A percentile compares a stretch with the other conserved stretches of the same genome.
Evolutionary conservation across 352 stramenopile genomes (phyloP).

Genomic region (Phytophthora hybrid): DNA sequence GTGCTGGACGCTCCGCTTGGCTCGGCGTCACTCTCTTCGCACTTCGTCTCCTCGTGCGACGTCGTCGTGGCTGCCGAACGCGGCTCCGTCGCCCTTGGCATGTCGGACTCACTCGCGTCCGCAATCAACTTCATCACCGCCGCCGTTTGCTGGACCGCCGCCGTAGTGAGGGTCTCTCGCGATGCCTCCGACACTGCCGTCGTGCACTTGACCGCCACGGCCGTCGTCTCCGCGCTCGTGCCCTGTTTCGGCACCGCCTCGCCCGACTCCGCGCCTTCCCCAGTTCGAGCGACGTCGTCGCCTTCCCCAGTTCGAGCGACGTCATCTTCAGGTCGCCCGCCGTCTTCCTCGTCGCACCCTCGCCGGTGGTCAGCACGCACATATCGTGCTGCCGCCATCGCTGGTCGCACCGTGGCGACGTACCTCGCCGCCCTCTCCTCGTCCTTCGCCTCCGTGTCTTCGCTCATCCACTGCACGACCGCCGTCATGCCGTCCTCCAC

Average conservation of each 20-base stretch:
- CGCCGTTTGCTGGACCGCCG: background rate
- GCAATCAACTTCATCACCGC: background rate
- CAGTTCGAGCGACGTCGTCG: background rate
- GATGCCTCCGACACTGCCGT: background rate
- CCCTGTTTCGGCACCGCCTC: background rate
- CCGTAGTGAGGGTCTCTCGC: background rate
- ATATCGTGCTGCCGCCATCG: background rate
- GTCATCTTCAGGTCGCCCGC: background rate
- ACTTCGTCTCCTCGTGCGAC: background rate
- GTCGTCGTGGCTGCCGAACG: background rate
- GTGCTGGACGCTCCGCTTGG: background rate
- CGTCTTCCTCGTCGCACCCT: background rate
- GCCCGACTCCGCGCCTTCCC: background rate
- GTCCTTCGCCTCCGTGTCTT: background rate
- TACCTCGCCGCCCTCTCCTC: background rate
- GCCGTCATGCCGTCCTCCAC: no score
- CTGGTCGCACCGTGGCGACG: background rate
- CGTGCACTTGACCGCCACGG: background rate
- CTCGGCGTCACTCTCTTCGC: background rate
- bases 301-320: background rate
- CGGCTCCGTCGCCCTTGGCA: background rate
- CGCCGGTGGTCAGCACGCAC: background rate
- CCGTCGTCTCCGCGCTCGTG: background rate
- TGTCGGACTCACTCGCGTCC: background rate
- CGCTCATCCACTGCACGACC: no score